phyloP scores from a whole-genome alignment of 116 monocot species.

The Cymodocea nodosa region DNA sequence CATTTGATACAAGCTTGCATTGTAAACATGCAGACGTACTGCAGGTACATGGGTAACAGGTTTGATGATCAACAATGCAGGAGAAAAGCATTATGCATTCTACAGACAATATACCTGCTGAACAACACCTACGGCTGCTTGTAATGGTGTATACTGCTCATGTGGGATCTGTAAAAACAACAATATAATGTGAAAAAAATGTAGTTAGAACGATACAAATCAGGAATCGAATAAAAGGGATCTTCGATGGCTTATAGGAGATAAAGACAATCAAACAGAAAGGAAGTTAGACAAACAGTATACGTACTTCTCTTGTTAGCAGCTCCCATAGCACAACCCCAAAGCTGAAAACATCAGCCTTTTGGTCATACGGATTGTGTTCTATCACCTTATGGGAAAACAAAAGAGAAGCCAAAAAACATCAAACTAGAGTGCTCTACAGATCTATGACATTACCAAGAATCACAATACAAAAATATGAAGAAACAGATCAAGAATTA shows the following conservation, averaged over 20 bases:
- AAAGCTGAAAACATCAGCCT: constrained; percentile 96
- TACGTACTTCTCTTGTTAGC: constrained; percentile 61
- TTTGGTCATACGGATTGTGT: constrained; percentile 93
- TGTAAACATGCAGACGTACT: background rate
- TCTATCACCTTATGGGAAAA: constrained; percentile 64
- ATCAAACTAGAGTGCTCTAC: background rate
- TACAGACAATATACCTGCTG: constrained; percentile 49
- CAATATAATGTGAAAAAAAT: background rate
- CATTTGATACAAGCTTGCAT: no score
- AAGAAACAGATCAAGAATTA: no score
- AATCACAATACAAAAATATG: background rate
- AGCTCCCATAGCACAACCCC: constrained; percentile 84
- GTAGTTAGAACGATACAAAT: no score
- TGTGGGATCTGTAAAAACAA: constrained; percentile 52
- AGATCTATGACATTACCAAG: background rate
- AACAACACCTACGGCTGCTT: constrained; percentile 94
- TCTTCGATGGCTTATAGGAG: no score
- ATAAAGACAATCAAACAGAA: background rate
- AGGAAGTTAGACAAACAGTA: background rate
- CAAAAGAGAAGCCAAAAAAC: background rate
- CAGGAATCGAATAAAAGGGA: no score
- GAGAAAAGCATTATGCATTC: no score
- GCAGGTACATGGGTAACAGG: background rate
- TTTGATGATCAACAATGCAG: background rate
- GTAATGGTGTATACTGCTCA: constrained; percentile 76